A percentile compares a stretch with the other conserved stretches of the same genome.
phyloP scores from a whole-genome alignment of 2,329 filamentous ascomycete species.

The Diatrype stigma region DNA sequence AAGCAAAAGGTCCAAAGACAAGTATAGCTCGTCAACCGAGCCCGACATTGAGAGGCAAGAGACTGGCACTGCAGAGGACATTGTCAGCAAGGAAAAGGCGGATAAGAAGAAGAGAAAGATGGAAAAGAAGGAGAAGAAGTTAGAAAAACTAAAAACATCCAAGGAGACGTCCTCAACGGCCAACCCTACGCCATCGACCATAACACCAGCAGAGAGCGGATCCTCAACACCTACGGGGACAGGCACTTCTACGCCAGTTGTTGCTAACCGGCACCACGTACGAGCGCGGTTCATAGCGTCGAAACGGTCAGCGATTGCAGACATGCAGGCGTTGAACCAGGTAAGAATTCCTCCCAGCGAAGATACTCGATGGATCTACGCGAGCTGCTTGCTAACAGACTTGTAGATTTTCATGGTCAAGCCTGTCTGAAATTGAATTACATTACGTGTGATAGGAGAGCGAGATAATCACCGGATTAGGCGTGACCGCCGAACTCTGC shows the following conservation, averaged over 20 bases:
- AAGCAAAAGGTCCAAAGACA: conserved; percentile 27
- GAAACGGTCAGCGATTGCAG: conserved; percentile 78
- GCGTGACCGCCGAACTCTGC: too few species aligned
- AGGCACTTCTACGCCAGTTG: conserved; percentile 43
- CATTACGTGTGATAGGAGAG: too few species aligned
- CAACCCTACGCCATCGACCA: conserved; percentile 14
- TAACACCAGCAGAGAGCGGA: conserved; percentile 29
- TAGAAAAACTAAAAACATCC: conserved; percentile 36
- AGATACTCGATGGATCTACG: background rate
- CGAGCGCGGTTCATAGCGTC: conserved; percentile 81
- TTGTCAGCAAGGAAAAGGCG: conserved; percentile 28
- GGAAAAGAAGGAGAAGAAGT: conserved; percentile 42
- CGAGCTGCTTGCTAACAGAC: conserved; percentile 10
- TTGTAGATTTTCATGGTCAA: conserved; percentile 31
- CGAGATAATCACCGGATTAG: too few species aligned
- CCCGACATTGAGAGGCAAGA: conserved; percentile 20
- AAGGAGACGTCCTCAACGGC: conserved; percentile 21
- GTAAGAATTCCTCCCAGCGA: conserved; percentile 38
- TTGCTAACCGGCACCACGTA: conserved; percentile 65
- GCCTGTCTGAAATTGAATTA: conserved; percentile 26
- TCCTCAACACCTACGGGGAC: conserved; percentile 36
- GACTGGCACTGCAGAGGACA: conserved; percentile 9
- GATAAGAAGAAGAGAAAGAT: conserved; percentile 44
- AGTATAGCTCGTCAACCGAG: conserved; percentile 30
- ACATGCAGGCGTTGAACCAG: conserved; percentile 81